Evolutionary conservation across 23 red algal species (phyloP).

Genomic region (Gracilaria vermiculophylla): DNA sequence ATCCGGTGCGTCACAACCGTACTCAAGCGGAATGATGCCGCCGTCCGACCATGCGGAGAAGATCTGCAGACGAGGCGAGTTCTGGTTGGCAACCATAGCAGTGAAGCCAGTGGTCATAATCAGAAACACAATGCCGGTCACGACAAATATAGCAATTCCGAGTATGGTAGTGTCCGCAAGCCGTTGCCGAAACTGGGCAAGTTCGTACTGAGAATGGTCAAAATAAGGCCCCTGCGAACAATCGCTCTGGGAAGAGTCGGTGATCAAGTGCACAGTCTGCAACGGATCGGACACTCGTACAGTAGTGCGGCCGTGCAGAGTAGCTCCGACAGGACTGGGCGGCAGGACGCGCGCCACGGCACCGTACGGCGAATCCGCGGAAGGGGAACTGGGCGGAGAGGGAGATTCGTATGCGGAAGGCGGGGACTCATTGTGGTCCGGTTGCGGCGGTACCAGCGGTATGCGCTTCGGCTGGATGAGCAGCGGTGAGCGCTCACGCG

Average conservation of each 20-base stretch:
- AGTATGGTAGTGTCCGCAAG: slow-evolving; percentile 23
- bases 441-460: neutral
- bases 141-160: slow-evolving; percentile 1
- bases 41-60: slow-evolving; percentile 60
- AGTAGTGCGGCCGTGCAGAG: neutral
- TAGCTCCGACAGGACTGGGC: neutral
- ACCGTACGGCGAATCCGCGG: neutral
- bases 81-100: slow-evolving; percentile 40
- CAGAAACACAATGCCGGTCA: slow-evolving; percentile 46
- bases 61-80: slow-evolving; percentile 28
- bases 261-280: slow-evolving; percentile 16
- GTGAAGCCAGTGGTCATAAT: slow-evolving; percentile 51
- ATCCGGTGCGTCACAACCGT: slow-evolving; percentile 62
- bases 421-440: neutral
- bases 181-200: neutral
- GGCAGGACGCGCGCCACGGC: neutral
- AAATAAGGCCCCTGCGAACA: neutral
- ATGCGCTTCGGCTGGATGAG: slow-evolving; percentile 14
- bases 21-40: slow-evolving; percentile 65
- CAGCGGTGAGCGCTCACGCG: neutral
- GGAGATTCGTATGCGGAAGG: slow-evolving; percentile 42
- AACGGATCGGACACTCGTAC: slow-evolving; percentile 6
- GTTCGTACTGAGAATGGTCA: neutral
- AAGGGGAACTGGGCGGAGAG: slow-evolving; percentile 34
- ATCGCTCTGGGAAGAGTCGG: slow-evolving; percentile 22